A percentile compares a stretch with the other conserved stretches of the same genome.
Conservation (phyloP, 805 yeast species). For the Isabelozyma gotoi region DNA sequence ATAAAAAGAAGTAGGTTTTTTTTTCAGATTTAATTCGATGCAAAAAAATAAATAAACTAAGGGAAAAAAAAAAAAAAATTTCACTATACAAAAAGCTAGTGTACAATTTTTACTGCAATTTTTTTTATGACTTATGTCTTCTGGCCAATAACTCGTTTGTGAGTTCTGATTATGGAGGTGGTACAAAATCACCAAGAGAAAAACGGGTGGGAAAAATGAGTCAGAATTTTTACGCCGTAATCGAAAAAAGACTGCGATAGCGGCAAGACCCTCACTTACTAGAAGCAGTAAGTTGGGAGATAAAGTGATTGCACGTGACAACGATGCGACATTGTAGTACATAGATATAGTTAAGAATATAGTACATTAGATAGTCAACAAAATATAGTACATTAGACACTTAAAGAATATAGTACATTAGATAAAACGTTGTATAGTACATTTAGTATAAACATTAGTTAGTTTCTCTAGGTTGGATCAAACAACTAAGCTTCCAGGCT, state of each 20-base stretch:
- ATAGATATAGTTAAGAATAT: too few relatives aligned
- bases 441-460: background rate
- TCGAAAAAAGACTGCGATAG: background rate
- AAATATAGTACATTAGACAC: too few relatives aligned
- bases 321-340: too few relatives aligned
- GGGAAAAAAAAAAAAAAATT: background rate
- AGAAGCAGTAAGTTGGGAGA: background rate
- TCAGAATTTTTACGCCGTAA: constrained; percentile 1
- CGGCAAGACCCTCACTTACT: background rate
- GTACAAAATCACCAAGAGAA: background rate
- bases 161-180: constrained; percentile 4
- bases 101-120: background rate
- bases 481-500: constrained; percentile 70
- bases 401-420: too few relatives aligned
- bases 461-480: constrained; percentile 52
- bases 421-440: too few relatives aligned
- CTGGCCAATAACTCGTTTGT: constrained; percentile 2
- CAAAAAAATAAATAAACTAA: background rate
- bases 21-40: background rate
- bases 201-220: background rate
- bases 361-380: too few relatives aligned
- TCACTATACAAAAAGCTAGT: background rate
- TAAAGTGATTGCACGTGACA: background rate
- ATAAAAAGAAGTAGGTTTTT: background rate
- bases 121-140: background rate